Base-by-base conservation (phyloP, 1,284 basidiomycete genomes). In the Ustilago shanxiensis region DNA sequence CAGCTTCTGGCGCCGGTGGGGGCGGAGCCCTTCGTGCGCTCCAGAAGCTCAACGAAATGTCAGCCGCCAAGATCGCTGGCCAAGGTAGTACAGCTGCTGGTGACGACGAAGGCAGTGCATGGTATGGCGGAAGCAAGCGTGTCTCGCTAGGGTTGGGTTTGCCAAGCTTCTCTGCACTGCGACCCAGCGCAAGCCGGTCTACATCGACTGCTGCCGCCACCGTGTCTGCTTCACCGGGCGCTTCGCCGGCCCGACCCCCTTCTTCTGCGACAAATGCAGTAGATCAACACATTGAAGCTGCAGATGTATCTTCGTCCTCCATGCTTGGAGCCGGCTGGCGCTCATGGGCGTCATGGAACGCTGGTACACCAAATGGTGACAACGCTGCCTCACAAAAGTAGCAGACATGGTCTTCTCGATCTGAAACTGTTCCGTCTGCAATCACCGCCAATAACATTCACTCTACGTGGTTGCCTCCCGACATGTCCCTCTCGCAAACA, bases 41-140 rank as follows among this genome's bases (percentile, higher is more conserved):
- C 39, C 73, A 76, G 28, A 76, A 60, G 65, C 65, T 76, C 26
- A 76, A 71, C 31, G 68, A 71, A 29, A 71, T 67, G 65, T 76
- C 73, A 28, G 64, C 68, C 3, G 68, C 73, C 65, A 76, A 76
- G 54, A 53, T 76, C 16, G 68, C 64, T 6, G 61, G 62, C 8
- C 63, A 63, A 33, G 11, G 31, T 9, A 26, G 51, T 49, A 20
- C 55, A 37, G 11, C 61, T 13, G 24, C 53, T 16, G 50, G 39
- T 2, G 62, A 66, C 2, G 52, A 50, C 7, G 59, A 20, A 18
- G 22, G 62, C 44, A 51, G 58, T 18, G 58, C 41, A 22, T 54
- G 52, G 54, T 41, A 56, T 26, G 24, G 20, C 13, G 45, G 56
- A 13, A 53, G 54, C 31, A 70, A 75, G 49, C 67, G 72, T 4